These are phyloP conservation scores for Phallus indusiatus DNA, from an alignment of 768 basidiomycete genomes.

Conservation along the genomic window DNA sequence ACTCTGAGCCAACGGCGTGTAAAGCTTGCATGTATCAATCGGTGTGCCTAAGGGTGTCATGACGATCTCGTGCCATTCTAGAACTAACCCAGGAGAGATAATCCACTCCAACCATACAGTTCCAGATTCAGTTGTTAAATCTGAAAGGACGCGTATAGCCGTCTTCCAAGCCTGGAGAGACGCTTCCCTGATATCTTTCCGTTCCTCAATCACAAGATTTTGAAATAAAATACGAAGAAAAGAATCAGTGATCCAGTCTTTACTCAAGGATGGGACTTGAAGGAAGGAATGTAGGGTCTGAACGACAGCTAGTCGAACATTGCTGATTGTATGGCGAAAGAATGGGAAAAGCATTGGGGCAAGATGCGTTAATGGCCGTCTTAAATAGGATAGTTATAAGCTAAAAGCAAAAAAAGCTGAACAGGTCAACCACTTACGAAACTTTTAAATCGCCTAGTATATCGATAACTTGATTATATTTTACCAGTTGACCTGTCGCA, in stretches of 20 bases:
- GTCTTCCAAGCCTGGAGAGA: constrained; percentile 68
- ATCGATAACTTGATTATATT: constrained; percentile 66
- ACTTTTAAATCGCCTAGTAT: constrained; percentile 59
- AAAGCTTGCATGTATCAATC: constrained; percentile 62
- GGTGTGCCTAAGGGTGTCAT: constrained; percentile 86
- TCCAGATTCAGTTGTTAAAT: constrained; percentile 16
- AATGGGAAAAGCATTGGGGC: constrained; percentile 89
- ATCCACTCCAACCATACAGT: constrained; percentile 39
- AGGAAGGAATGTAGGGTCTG: constrained; percentile 85
- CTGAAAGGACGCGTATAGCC: constrained; percentile 46
- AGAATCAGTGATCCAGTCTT: constrained; percentile 69
- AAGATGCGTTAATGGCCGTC: constrained; percentile 71
- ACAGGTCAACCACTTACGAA: constrained; percentile 45
- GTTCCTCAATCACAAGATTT: constrained; percentile 89
- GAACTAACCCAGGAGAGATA: constrained; percentile 47
- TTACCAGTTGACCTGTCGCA: constrained; percentile 68
- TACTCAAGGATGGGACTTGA: constrained; percentile 59
- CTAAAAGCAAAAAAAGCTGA: neutral
- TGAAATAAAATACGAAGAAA: constrained; percentile 86
- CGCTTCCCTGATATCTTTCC: constrained; percentile 67
- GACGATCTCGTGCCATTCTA: constrained; percentile 80
- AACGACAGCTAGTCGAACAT: constrained; percentile 88
- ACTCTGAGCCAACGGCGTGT: constrained; percentile 45
- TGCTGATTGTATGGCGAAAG: constrained; percentile 92
- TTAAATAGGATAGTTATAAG: constrained; percentile 21